Evolutionary conservation across 495 filamentous ascomycete species (phyloP).

Genomic region (Filosporella fistucella): DNA sequence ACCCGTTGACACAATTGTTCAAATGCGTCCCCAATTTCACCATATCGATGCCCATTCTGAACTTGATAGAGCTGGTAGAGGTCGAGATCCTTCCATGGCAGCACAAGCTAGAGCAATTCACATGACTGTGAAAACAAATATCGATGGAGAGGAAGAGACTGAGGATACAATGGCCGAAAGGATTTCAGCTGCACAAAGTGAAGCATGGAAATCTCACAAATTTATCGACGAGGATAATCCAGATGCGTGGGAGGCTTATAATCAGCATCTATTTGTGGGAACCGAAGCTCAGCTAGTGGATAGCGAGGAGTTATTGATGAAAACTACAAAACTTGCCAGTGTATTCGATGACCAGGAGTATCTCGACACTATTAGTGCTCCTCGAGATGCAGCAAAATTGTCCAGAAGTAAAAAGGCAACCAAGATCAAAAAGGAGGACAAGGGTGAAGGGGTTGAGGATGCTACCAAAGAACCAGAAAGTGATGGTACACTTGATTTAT

Average conservation of each 20-base stretch:
- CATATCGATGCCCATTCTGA: constrained; percentile 69
- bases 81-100: constrained; percentile 34
- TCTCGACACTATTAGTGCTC: constrained; percentile 61
- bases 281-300: neutral
- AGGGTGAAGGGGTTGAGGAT: constrained; percentile 9
- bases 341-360: constrained; percentile 53
- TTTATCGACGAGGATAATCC: constrained; percentile 67
- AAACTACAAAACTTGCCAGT: constrained; percentile 45
- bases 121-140: constrained; percentile 59
- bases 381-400: constrained; percentile 26
- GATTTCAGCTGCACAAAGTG: constrained; percentile 55
- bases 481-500: constrained; percentile 8
- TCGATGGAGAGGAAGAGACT: constrained; percentile 45
- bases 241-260: constrained; percentile 56
- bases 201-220: constrained; percentile 58
- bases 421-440: constrained; percentile 27
- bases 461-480: neutral
- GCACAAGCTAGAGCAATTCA: constrained; percentile 60
- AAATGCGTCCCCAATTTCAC: constrained; percentile 70
- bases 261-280: constrained; percentile 51
- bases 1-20: constrained; percentile 61
- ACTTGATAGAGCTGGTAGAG: constrained; percentile 31
- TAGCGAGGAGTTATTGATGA: constrained; percentile 1
- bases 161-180: constrained; percentile 46
- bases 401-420: constrained; percentile 37